Percentiles rank a stretch among this genome's conserved stretches.
These are phyloP conservation scores for Chrysoporthe austroafricana DNA, from an alignment of 2,329 filamentous ascomycete species.

Conservation along the genomic window DNA sequence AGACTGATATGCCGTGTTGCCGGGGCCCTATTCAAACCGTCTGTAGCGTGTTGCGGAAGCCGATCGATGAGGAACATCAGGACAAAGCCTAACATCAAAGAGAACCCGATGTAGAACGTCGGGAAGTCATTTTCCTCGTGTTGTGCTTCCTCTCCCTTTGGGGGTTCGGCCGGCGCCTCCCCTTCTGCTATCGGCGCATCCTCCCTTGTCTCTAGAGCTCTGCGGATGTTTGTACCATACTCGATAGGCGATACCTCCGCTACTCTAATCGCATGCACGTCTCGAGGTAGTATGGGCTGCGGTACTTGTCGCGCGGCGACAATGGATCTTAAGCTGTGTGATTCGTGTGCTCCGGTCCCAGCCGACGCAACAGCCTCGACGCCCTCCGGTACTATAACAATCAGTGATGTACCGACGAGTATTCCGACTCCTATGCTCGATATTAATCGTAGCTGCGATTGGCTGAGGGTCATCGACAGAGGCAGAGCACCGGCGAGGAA, in stretches of 20 bases:
- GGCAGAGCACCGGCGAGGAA: constrained; percentile 92
- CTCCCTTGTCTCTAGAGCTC: constrained; percentile 33
- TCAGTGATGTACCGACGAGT: constrained; percentile 89
- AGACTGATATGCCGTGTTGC: constrained; percentile 85
- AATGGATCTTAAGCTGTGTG: constrained; percentile 37
- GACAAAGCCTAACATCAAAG: constrained; percentile 85
- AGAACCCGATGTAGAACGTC: constrained; percentile 80
- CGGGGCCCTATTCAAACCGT: constrained; percentile 66
- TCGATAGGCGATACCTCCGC: constrained; percentile 14
- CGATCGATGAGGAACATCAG: constrained; percentile 97
- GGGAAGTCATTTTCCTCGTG: constrained; percentile 56
- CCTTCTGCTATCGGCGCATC: constrained; percentile 35
- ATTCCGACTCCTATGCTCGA: constrained; percentile 93
- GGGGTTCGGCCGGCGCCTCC: constrained; percentile 26
- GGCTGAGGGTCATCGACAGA: constrained; percentile 83
- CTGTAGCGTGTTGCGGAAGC: constrained; percentile 72
- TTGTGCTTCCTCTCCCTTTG: constrained; percentile 28
- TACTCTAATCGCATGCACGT: constrained; percentile 1
- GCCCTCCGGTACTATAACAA: constrained; percentile 97
- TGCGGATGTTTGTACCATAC: constrained; percentile 16
- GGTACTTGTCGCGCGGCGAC: constrained; percentile 2
- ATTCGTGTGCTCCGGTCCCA: constrained; percentile 43
- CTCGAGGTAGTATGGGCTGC: constrained; percentile 18
- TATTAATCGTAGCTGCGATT: constrained; percentile 84
- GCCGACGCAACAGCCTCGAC: constrained; percentile 83